Evolutionary conservation across 2,329 filamentous ascomycete genomes (phyloP), one percentile per base, ranked within the genome.

Genomic region (Colletotrichum viniferum): DNA sequence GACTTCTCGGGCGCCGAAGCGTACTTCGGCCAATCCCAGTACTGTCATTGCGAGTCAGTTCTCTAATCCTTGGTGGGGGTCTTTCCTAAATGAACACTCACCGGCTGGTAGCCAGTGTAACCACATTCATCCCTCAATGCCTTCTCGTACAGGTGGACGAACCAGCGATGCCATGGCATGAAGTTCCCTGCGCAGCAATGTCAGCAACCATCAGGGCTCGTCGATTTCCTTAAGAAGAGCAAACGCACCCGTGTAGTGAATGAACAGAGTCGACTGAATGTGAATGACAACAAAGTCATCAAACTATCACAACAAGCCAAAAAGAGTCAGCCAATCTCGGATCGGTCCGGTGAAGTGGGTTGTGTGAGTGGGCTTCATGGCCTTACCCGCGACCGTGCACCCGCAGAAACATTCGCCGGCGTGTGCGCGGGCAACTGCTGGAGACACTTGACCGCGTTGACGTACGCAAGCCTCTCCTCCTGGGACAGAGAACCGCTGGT

Each of bases 401-500:
- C 88, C 0, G 87, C 81, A 1, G 84, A 85, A 13, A 83, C 80
- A 1, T 79, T 77, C 1, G 81, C 73, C 2, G 84, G 82, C 1
- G 83, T 84, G 34, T 79, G 79, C 7, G 86, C 77, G 3, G 86
- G 85, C 76, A 83, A 80, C 4, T 77, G 77, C 77, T 85, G 83
- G 26, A 90, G 78, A 72, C 88, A 90, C 52, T 86, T 81, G 64
- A 89, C 84, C 8, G 88, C 87, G 16, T 84, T 79, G 69, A 86
- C 87, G 77, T 89, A 90, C 7, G 80, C 80, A 48, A 82, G 81
- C 70, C 82, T 83, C 76, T 86, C 81, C 0, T 69, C 21, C 24
- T 75, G 67, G 7, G 82, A 81, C 56, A 87, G 82, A 5, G 82
- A 76, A 14, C 80, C 80, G 52, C 81, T 82, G 58, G 3, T 48